These are phyloP conservation scores for Climacium dendroides DNA, from an alignment of 225 moss, liverwort and hornwort genomes.

Conservation along the genomic window DNA sequence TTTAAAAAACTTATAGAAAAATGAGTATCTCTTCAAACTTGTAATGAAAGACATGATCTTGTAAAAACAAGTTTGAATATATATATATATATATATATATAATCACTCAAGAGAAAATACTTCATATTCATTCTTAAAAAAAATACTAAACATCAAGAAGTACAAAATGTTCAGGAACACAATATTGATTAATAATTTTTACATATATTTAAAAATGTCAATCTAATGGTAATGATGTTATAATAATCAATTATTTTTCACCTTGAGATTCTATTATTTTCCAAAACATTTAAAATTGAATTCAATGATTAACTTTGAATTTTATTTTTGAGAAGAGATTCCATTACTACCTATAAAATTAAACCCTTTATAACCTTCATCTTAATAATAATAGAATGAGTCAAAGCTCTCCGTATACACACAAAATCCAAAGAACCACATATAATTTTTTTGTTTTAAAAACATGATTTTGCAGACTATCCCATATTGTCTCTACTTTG, in stretches of 20 bases:
- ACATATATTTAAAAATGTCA: neutral
- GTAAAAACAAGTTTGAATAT: too few relatives aligned
- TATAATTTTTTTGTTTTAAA: too few relatives aligned
- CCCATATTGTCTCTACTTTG: accelerated
- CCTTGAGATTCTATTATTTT: neutral
- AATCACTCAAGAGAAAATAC: too few relatives aligned
- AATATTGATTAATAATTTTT: too few relatives aligned
- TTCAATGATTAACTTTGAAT: neutral
- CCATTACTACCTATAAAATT: neutral
- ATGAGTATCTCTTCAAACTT: too few relatives aligned
- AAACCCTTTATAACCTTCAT: neutral
- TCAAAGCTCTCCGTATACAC: neutral
- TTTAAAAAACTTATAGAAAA: neutral
- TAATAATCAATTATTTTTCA: neutral
- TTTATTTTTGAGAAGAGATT: neutral
- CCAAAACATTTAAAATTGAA: neutral
- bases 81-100: too few relatives aligned
- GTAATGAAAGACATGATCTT: too few relatives aligned
- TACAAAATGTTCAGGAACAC: too few relatives aligned
- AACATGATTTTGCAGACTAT: too few relatives aligned
- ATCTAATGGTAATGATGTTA: neutral
- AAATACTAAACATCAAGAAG: too few relatives aligned
- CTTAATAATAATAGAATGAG: neutral
- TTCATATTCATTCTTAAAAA: too few relatives aligned
- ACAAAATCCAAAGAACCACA: neutral